A percentile compares a stretch with the other conserved stretches of the same genome.
Evolutionary conservation across 305 asterid species (phyloP).

Genomic region (Salvia sclarea): DNA sequence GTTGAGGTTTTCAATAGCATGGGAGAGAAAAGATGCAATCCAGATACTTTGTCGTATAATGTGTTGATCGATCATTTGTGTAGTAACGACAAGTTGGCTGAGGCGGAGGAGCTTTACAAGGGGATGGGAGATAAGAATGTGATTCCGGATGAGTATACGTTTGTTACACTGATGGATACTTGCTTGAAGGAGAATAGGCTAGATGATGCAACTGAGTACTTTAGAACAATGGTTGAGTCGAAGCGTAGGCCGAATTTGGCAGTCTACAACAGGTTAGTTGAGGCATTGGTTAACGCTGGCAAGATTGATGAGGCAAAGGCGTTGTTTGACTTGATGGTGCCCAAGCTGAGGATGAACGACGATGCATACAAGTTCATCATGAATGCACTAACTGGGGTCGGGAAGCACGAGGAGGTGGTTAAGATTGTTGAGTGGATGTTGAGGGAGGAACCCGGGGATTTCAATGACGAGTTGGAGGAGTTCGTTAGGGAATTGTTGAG

Average conservation of each 20-base stretch:
- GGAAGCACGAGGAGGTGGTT: conserved; percentile 75
- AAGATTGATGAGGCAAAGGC: conserved; percentile 80
- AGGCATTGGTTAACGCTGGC: conserved; percentile 75
- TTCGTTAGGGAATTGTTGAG: conserved; percentile 62
- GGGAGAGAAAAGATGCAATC: conserved; percentile 76
- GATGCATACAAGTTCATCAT: conserved; percentile 74
- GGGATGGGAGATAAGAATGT: conserved; percentile 74
- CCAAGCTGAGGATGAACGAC: conserved; percentile 49
- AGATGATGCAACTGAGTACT: conserved; percentile 76
- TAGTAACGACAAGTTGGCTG: conserved; percentile 56
- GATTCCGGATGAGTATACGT: conserved; percentile 81
- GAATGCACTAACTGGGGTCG: conserved; percentile 60
- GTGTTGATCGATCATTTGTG: conserved; percentile 84
- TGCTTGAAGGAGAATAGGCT: conserved; percentile 76
- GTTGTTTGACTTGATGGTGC: conserved; percentile 77
- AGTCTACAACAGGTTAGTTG: conserved; percentile 67
- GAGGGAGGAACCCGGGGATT: conserved; percentile 79
- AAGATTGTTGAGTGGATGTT: conserved; percentile 59
- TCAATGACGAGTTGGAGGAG: conserved; percentile 65
- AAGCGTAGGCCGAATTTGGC: conserved; percentile 78
- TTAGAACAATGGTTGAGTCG: conserved; percentile 72
- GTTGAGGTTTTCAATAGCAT: conserved; percentile 67
- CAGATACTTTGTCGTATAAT: conserved; percentile 75
- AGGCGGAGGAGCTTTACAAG: conserved; percentile 74
- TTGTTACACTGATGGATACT: conserved; percentile 75